Conservation (phyloP, 441 rosid genomes). For the Euphorbia celastroides region DNA sequence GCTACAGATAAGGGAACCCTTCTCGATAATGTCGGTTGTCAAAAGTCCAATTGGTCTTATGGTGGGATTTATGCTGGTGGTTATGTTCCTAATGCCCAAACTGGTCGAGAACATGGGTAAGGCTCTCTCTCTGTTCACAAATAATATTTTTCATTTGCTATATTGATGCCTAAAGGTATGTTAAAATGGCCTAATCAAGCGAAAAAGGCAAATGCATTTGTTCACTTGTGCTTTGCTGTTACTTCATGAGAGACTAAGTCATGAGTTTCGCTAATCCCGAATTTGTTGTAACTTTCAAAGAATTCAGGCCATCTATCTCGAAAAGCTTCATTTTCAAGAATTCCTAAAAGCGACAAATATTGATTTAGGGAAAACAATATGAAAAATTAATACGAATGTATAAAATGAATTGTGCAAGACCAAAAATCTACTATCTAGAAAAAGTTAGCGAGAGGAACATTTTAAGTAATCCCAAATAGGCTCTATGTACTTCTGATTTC, state of each 20-base stretch:
- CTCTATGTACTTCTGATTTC: neutral
- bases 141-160: constrained; percentile 10
- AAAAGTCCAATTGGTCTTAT: constrained; percentile 99
- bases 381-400: too few relatives aligned
- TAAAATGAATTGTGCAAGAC: too few relatives aligned
- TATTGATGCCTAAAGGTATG: neutral
- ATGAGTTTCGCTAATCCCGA: neutral
- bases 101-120: constrained; percentile 94
- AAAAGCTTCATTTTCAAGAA: neutral
- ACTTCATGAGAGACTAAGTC: neutral
- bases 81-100: constrained; percentile 91
- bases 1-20: constrained; percentile 85
- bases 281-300: neutral
- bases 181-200: neutral
- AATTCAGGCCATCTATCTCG: neutral
- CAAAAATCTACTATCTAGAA: too few relatives aligned
- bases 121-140: constrained; percentile 12
- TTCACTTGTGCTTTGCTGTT: neutral
- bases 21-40: constrained; percentile 69
- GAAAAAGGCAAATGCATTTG: constrained; percentile 2
- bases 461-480: too few relatives aligned
- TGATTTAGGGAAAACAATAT: too few relatives aligned
- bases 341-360: too few relatives aligned
- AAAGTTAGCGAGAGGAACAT: too few relatives aligned
- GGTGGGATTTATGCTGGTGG: constrained; percentile 94